Percentiles rank a stretch among this genome's conserved stretches.
Conservation (phyloP, 2,329 filamentous ascomycete species). For the Stenocarpella maydis region DNA sequence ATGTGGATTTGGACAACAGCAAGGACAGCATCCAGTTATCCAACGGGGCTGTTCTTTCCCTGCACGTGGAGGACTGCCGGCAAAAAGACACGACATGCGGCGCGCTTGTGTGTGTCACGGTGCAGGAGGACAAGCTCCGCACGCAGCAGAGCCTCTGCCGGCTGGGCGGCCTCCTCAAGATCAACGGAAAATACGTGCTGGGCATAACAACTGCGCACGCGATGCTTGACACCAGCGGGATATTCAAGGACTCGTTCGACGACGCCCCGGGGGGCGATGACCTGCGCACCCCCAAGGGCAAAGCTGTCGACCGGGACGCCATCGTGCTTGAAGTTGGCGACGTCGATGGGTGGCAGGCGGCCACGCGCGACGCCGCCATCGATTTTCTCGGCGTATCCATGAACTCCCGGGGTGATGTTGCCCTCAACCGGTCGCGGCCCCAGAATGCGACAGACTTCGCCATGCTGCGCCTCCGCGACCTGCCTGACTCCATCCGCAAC, state of each 20-base stretch:
- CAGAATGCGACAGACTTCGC: slow-evolving; percentile 31
- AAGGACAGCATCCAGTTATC: slow-evolving; percentile 29
- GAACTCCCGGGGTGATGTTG: slow-evolving; percentile 32
- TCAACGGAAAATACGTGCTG: slow-evolving; percentile 32
- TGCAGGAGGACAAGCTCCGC: background rate
- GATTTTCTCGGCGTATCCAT: slow-evolving; percentile 29
- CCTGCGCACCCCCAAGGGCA: slow-evolving; percentile 6
- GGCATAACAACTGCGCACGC: slow-evolving; percentile 30
- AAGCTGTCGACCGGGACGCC: slow-evolving; percentile 26
- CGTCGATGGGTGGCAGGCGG: slow-evolving; percentile 20
- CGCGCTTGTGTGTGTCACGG: slow-evolving; percentile 29
- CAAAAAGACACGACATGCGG: slow-evolving; percentile 19
- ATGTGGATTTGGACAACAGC: slow-evolving; percentile 8
- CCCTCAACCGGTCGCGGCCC: slow-evolving; percentile 20
- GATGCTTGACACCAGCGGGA: slow-evolving; percentile 31
- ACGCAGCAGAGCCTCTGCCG: slow-evolving; percentile 25
- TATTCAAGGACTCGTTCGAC: slow-evolving; percentile 26
- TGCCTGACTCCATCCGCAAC: slow-evolving; percentile 17
- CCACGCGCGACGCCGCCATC: slow-evolving; percentile 29
- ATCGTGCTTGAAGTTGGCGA: slow-evolving; percentile 9
- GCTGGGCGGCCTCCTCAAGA: slow-evolving; percentile 30
- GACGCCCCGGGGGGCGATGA: background rate
- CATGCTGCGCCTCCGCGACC: slow-evolving; percentile 21
- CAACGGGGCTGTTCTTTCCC: slow-evolving; percentile 11
- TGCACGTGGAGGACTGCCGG: slow-evolving; percentile 24